Base-by-base conservation (phyloP, 1,284 basidiomycete species). In the Ceratobasidium theobromae region DNA sequence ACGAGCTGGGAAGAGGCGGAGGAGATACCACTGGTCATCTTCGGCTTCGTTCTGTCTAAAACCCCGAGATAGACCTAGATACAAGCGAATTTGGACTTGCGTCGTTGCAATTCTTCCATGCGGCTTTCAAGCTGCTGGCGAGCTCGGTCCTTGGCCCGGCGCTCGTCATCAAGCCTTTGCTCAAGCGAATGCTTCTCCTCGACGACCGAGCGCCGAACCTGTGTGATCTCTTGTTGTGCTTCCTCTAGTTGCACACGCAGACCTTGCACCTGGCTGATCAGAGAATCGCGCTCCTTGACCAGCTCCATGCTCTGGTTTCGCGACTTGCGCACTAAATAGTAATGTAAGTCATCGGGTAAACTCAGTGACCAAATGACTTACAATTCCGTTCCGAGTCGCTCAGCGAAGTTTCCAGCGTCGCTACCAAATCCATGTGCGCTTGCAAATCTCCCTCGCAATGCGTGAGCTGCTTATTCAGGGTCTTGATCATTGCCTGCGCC, bases 401-500 rank as follows among this genome's bases (percentile, higher is more conserved):
- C 45, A 95, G 80, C 33, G 91, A 91, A 41, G 86, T 84, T 77
- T 94, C 92, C 27, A 95, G 80, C 18, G 87, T 89, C 68, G 80
- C 83, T 69, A 95, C 92, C 65, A 95, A 83, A 75, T 96, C 92
- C 82, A 94, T 93, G 74, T 95, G 93, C 55, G 91, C 88, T 72
- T 94, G 91, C 67, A 96, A 80, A 76, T 96, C 93, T 69, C 83
- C 86, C 77, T 96, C 93, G 74, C 93, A 95, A 75, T 95, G 93
- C 32, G 86, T 86, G 62, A 97, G 77, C 77, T 95, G 93, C 77
- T 95, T 93, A 77, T 93, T 93, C 66, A 97, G 83, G 33, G 89
- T 94, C 78, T 91, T 90, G 79, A 96, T 93, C 89, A 91, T 92
- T 53, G 82, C 83, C 71, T 93, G 91, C 74, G 92, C 89, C 77